Conservation (phyloP, 2,329 filamentous ascomycete species). For the Trichophyton benhamiae region DNA sequence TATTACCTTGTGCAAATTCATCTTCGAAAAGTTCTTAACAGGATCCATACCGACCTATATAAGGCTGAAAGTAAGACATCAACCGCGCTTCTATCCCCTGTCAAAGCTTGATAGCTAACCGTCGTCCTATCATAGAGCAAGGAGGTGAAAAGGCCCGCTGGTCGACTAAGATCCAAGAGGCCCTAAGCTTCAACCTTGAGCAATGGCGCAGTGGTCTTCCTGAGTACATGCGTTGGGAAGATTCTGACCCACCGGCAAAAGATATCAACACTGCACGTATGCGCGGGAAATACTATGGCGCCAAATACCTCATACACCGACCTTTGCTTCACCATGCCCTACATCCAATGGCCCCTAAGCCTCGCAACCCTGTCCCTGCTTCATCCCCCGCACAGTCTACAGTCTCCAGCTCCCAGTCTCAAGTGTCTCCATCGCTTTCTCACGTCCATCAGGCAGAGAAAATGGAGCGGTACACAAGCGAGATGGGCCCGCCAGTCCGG, state of each 20-base stretch:
- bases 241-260: constrained; percentile 55
- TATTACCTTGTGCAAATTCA: constrained; percentile 52
- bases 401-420: constrained; percentile 20
- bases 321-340: constrained; percentile 56
- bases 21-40: constrained; percentile 45
- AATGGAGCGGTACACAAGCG: constrained; percentile 21
- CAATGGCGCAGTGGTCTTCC: constrained; percentile 44
- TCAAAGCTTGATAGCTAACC: background rate
- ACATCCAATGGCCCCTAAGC: constrained; percentile 32
- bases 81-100: background rate
- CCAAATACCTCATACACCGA: constrained; percentile 76
- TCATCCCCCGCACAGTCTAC: constrained; percentile 24
- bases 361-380: constrained; percentile 13
- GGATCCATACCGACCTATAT: constrained; percentile 45
- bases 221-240: constrained; percentile 46
- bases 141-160: constrained; percentile 21
- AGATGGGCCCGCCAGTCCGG: constrained; percentile 23
- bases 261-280: constrained; percentile 75
- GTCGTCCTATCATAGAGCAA: constrained; percentile 1
- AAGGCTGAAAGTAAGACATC: constrained; percentile 27
- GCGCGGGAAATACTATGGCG: constrained; percentile 89
- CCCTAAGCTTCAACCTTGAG: constrained; percentile 38
- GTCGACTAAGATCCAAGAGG: constrained; percentile 30
- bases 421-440: constrained; percentile 26
- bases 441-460: constrained; percentile 20